Evolutionary conservation across 1,284 basidiomycete species (phyloP).

Genomic region (Hemileia vastatrix): DNA sequence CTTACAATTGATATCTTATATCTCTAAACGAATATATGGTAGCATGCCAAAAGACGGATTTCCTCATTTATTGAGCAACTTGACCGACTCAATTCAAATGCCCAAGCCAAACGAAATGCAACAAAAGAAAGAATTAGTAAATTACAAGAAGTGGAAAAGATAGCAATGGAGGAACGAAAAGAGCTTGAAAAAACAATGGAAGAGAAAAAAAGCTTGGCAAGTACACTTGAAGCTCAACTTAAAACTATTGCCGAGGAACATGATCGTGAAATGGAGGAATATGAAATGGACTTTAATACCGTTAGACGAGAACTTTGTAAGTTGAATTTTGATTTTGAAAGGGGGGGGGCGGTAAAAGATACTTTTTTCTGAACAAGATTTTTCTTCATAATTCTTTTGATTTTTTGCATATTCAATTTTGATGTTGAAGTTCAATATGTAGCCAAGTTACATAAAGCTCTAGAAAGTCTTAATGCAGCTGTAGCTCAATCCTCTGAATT

Average conservation of each 20-base stretch:
- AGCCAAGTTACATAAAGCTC: too few species aligned
- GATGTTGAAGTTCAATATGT: too few species aligned
- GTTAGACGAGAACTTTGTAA: conserved; percentile 16
- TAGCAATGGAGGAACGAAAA: background rate
- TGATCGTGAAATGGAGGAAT: conserved; percentile 13
- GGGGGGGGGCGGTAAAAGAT: too few species aligned
- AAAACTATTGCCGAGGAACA: conserved; percentile 12
- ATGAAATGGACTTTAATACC: conserved; percentile 10
- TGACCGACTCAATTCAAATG: conserved; percentile 5
- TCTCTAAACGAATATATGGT: background rate
- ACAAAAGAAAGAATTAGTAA: conserved; percentile 6
- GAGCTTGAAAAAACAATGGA: conserved; percentile 14
- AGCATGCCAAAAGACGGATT: conserved; percentile 20
- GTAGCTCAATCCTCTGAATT: too few species aligned
- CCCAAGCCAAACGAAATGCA: conserved; percentile 10
- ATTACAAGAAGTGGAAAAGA: conserved; percentile 1
- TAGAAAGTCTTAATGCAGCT: too few species aligned
- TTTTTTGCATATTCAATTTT: too few species aligned
- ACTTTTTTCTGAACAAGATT: too few species aligned
- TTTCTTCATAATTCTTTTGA: too few species aligned
- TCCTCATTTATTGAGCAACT: conserved; percentile 9
- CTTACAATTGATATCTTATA: background rate
- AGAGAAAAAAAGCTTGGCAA: conserved; percentile 1
- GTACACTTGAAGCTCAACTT: background rate
- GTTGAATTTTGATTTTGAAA: too few species aligned